Percentiles rank a stretch among this genome's conserved stretches.
phyloP scores from a whole-genome alignment of 2,329 filamentous ascomycete species.

The Dactylellina leptospora region DNA sequence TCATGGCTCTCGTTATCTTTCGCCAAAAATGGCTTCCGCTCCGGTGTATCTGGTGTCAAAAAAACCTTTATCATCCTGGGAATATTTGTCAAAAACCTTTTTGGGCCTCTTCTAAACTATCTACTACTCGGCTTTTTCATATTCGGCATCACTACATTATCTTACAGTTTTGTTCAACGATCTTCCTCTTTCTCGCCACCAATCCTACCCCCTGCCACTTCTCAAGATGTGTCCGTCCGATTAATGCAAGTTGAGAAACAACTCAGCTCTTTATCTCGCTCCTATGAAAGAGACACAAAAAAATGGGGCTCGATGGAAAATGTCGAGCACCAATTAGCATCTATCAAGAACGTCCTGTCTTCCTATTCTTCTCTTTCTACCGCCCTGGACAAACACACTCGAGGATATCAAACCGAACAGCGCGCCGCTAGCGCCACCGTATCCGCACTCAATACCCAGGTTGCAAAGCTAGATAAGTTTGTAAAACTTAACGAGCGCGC shows the following conservation, averaged over 20 bases:
- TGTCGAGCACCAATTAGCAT: slow-evolving; percentile 34
- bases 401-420: slow-evolving; percentile 29
- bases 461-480: slow-evolving; percentile 25
- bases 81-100: slow-evolving; percentile 39
- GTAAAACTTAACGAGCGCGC: slow-evolving; percentile 12
- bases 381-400: slow-evolving; percentile 36
- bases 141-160: slow-evolving; percentile 36
- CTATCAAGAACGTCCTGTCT: slow-evolving; percentile 15
- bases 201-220: slow-evolving; percentile 10
- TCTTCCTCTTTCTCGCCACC: slow-evolving; percentile 37
- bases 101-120: slow-evolving; percentile 38
- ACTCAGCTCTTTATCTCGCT: slow-evolving; percentile 9
- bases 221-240: slow-evolving; percentile 24
- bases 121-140: slow-evolving; percentile 43
- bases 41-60: slow-evolving; percentile 8
- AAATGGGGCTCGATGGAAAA: slow-evolving; percentile 10
- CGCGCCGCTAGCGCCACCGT: slow-evolving; percentile 17
- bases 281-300: slow-evolving; percentile 8
- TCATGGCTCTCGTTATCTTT: slow-evolving; percentile 11
- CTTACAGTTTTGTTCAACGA: slow-evolving; percentile 38
- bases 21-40: slow-evolving; percentile 15
- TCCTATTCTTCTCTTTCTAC: slow-evolving; percentile 37
- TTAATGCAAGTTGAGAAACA: slow-evolving; percentile 41
- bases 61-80: slow-evolving; percentile 26
- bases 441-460: slow-evolving; percentile 18